Evolutionary conservation across 441 rosid species (phyloP), one percentile per base, ranked within the genome.

Genomic region (Omphalea diandra): DNA sequence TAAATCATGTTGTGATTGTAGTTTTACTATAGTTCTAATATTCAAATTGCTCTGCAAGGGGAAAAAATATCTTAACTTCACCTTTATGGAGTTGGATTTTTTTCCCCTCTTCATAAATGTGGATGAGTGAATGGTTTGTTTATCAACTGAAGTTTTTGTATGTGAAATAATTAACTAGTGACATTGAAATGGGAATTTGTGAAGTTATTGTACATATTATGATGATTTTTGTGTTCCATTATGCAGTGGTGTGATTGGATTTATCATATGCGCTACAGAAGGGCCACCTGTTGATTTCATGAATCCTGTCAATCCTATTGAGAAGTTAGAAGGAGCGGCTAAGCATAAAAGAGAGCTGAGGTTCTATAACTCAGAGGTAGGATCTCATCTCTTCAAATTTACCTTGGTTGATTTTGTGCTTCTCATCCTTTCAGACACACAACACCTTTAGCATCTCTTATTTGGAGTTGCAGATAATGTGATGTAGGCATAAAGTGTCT

Each of bases 221-320:
- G 65, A 57, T 22, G 67, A 27, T 38, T 41, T 6, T 46, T 65
- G 40, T 71, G 40, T n/a, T 32, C 49, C 47, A 27, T 40, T 60
- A 35, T 81, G 83, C 80, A 95, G 98, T 63, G 97, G 99, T 44
- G 84, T 86, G 74, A 95, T 90, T 72, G 99, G 99, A 53, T 95
- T 92, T 75, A 71, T 95, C 68, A 43, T 92, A 55, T 90, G 98
- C 88, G 81, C 97, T 5, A 90, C 91, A 0, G 88, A 85, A 53
- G 99, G 98, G 6, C 91, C 89, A 0, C 70, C 76, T 65, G 90
- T 95, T 75, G 99, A 95, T 78, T 93, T 95, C 74, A 59, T 82
- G 85, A 85, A 88, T 74, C 99, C 99, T n/a, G 79, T 88, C 62
- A 95, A 95, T 81, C 99, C 97, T 5, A 89, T 93, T 5, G 98